Evolutionary conservation across 345 rosid species (phyloP), one percentile per base, ranked within the genome.

Genomic region (Eucalyptus dawsonii): DNA sequence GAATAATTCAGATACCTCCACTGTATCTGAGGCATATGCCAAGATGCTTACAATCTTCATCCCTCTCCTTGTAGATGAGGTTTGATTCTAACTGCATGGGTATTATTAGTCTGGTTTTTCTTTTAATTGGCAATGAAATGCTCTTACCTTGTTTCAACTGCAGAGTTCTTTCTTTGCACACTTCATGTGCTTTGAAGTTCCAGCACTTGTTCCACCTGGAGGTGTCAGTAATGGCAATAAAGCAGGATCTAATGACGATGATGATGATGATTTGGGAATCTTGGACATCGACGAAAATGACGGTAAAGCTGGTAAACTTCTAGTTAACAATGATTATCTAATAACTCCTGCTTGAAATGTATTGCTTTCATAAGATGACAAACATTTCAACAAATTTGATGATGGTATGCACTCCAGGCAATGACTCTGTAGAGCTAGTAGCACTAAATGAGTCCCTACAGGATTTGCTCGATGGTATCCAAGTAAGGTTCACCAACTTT

Each of bases 91-190:
- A 7, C 27, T 76, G 47, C 27, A 76, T 76, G 47, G 42, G 45
- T 72, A 37, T 24, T 37, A 72, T 37, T 21, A 37, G 83, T 76
- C 83, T 89, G 50, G 40, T 56, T 88, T 69, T 53, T 83, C 54
- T 91, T 89, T 29, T 24, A 47, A 29, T 88, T 90, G 89, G 87
- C 72, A 22, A 89, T 60, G 89, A 34, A 53, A 89, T 88, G 54
- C 89, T 90, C 45, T 31, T 62, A 40, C 87, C 45, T 92, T 91
- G 87, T 89, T 92, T 91, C 89, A 90, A 85, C 91, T 87, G 95
- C 96, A 98, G 99, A 98, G 99, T 93, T 97, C 99, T 76, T 98
- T 98, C 92, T 98, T 98, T 92, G 99, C 99, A 54, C 99, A 97
- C 92, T 97, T 98, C 92, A 96, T 98, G 99, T 98, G 99, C 96